phyloP scores from a whole-genome alignment of 495 filamentous ascomycete genomes.

The Xylaria flabelliformis region DNA sequence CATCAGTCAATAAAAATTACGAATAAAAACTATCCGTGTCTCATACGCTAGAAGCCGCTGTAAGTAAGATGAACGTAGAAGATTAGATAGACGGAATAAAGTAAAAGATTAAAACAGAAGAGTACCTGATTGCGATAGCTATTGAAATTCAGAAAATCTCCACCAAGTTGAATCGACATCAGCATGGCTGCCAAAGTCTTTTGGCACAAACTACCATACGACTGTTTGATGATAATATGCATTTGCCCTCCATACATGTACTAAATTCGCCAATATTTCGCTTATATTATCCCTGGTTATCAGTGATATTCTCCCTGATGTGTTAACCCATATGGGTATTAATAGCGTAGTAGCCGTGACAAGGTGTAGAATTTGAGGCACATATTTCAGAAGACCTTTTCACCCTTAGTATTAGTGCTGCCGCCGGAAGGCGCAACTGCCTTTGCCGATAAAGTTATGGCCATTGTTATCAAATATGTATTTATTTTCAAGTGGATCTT shows the following conservation, averaged over 20 bases:
- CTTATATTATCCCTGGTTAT: not conserved
- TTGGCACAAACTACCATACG: not conserved
- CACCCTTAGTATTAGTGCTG: not conserved
- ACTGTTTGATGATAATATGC: not conserved
- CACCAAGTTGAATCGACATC: not conserved
- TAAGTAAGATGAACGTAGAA: too few species aligned
- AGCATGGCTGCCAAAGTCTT: not conserved
- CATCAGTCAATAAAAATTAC: not conserved
- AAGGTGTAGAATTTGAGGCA: not conserved
- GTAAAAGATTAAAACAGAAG: not conserved
- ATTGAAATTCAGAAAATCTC: not conserved
- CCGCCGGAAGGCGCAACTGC: not conserved
- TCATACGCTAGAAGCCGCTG: not conserved
- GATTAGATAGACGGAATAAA: too few species aligned
- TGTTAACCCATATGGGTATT: too few species aligned
- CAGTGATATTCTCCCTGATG: too few species aligned
- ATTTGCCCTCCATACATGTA: not conserved
- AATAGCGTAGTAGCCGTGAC: too few species aligned
- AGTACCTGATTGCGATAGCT: not conserved
- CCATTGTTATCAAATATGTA: not conserved
- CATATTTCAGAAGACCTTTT: not conserved
- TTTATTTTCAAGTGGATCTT: not conserved
- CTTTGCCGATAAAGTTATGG: not conserved
- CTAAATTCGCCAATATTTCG: not conserved
- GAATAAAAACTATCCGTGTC: not conserved